A percentile compares a stretch with the other conserved stretches of the same genome.
Conservation (phyloP, 192 early-diverging fungal species). For the Gonapodya sp. region DNA sequence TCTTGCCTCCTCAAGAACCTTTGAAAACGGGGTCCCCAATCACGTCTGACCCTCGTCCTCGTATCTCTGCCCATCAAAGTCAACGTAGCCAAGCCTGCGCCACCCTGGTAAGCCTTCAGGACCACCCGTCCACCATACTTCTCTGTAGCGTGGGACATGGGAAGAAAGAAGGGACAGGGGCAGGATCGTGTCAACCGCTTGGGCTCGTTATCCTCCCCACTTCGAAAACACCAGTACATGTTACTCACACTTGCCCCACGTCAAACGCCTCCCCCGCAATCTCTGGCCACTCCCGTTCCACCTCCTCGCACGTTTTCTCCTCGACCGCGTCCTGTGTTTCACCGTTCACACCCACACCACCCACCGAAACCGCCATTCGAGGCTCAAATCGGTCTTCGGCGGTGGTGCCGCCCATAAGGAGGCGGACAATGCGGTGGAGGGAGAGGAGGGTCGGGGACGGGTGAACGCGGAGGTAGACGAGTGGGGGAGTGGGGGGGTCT, state of each 20-base stretch:
- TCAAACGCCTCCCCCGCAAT: not conserved
- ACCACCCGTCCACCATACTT: not conserved
- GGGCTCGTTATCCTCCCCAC: too few species aligned
- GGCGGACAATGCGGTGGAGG: not conserved
- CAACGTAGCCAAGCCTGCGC: not conserved
- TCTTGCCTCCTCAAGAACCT: too few species aligned
- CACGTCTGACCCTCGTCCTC: too few species aligned
- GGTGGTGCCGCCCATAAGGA: not conserved
- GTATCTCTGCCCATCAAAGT: not conserved
- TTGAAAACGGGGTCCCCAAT: too few species aligned
- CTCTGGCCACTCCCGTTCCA: not conserved
- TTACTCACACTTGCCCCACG: not conserved
- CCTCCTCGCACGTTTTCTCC: not conserved
- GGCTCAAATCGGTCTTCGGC: not conserved
- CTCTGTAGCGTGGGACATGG: not conserved
- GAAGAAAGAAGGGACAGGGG: not conserved
- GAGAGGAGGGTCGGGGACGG: not conserved
- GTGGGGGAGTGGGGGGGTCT: not conserved
- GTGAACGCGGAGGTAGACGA: constrained; percentile 1
- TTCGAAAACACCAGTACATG: too few species aligned
- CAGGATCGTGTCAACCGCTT: too few species aligned
- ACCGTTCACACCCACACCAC: not conserved
- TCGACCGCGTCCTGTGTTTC: not conserved
- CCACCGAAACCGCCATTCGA: not conserved
- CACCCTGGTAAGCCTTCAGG: not conserved